Evolutionary conservation across 2,329 filamentous ascomycete species (phyloP), one percentile per base, ranked within the genome.

Genomic region (Arthrobotrys sinensis): DNA sequence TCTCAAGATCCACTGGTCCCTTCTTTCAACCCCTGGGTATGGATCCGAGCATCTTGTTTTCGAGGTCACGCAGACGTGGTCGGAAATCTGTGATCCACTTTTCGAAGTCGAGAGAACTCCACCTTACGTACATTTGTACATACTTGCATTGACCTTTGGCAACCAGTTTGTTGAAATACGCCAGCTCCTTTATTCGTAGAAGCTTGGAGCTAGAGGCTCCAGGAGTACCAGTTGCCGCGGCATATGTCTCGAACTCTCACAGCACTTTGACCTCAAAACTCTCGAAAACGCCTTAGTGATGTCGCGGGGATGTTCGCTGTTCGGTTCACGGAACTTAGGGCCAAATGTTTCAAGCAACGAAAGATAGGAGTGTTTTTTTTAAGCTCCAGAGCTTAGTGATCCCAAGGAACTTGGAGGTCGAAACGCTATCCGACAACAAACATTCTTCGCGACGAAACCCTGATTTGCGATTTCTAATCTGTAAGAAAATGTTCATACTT

Each of bases 1-100:
- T 57, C 53, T 57, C 55, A 60, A 60, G 36, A 40, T 43, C 55
- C 55, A 43, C 55, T n/a, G 53, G 32, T 48, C 19, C 45, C 34
- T 40, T 57, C 52, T 36, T 57, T 40, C 32, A 21, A 16, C 34
- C 55, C 55, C 21, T 60, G 53, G 32, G 34, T 40, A 60, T 60
- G 36, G 55, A 60, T 60, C 55, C 19, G 55, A 60, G 55, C 36
- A 40, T 60, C 55, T 40, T 16, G 21, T 28, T 40, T 38, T 57
- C 8, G 55, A 36, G 55, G 19, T 60, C 55, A 60, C 16, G 34
- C 34, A 40, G 53, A n/a, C 11, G 11, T 52, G 21, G 24, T 57
- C 40, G n/a, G 16, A n/a, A 28, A 24, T 43, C n/a, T 28, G 11
- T 40, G 52, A 60, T 60, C 55, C 55, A 43, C 55, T 60, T 57